phyloP scores from a whole-genome alignment of 2,329 filamentous ascomycete genomes.

The Polychaeton citri region DNA sequence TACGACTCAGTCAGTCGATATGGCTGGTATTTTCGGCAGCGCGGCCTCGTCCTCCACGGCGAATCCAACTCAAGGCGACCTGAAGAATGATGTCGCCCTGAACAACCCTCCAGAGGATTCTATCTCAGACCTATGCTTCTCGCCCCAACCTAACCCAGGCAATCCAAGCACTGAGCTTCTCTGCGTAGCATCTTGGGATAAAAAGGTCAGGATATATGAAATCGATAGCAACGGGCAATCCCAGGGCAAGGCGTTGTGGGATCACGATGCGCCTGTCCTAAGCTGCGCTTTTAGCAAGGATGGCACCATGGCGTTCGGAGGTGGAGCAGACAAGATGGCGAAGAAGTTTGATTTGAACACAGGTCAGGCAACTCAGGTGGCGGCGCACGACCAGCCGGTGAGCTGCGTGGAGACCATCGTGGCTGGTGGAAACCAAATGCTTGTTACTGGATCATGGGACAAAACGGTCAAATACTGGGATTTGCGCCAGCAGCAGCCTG shows the following conservation, averaged over 20 bases:
- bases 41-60: constrained; percentile 35
- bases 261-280: constrained; percentile 75
- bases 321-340: constrained; percentile 80
- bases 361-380: constrained; percentile 48
- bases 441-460: constrained; percentile 88
- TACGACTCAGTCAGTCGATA: not conserved
- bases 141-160: constrained; percentile 28
- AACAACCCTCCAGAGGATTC: constrained; percentile 71
- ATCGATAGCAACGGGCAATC: constrained; percentile 65
- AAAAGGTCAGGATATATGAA: constrained; percentile 94
- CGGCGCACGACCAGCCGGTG: constrained; percentile 74
- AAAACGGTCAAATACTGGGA: constrained; percentile 89
- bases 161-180: constrained; percentile 59
- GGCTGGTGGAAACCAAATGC: constrained; percentile 56
- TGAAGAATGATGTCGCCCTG: constrained; percentile 76
- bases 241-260: constrained; percentile 72
- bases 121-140: constrained; percentile 79
- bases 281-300: constrained; percentile 87
- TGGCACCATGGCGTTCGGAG: constrained; percentile 76
- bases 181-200: constrained; percentile 90
- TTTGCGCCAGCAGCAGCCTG: constrained; percentile 51
- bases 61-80: constrained; percentile 72
- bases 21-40: constrained; percentile 1
- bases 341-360: constrained; percentile 65
- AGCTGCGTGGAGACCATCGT: constrained; percentile 55